Conservation (phyloP, 306 rosid genomes). For the Prunus davidiana region DNA sequence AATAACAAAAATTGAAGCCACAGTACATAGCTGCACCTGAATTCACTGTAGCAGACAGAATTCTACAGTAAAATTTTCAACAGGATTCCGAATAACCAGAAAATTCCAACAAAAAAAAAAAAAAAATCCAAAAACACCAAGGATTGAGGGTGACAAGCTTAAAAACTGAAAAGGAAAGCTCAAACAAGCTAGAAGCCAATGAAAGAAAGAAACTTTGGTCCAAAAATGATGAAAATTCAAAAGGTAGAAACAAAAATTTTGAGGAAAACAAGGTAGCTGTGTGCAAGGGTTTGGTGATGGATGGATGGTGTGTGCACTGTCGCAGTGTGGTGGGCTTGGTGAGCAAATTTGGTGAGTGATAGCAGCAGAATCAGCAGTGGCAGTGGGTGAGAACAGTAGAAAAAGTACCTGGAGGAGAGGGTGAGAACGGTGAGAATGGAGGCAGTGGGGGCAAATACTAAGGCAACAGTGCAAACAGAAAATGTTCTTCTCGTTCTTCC, state of each 20-base stretch:
- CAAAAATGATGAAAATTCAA: neutral
- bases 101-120: neutral
- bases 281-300: no score
- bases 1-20: neutral
- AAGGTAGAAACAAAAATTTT: neutral
- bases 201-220: neutral
- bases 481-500: slow-evolving; percentile 97
- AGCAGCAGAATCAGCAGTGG: neutral
- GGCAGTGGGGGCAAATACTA: slow-evolving; percentile 92
- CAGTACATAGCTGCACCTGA: neutral
- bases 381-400: neutral
- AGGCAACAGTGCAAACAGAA: slow-evolving; percentile 90
- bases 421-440: slow-evolving; percentile 67
- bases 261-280: neutral
- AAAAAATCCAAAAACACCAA: neutral
- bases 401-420: slow-evolving; percentile 88
- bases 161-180: neutral
- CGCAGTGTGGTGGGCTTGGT: neutral
- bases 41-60: slow-evolving; percentile 4
- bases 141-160: no score
- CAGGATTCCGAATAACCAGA: neutral
- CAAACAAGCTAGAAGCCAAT: neutral
- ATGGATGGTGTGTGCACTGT: no score
- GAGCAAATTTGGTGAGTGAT: neutral
- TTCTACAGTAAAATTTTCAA: neutral